Conservation (phyloP, 1,139 yeast genomes). For the Suhomyces choctaworum region DNA sequence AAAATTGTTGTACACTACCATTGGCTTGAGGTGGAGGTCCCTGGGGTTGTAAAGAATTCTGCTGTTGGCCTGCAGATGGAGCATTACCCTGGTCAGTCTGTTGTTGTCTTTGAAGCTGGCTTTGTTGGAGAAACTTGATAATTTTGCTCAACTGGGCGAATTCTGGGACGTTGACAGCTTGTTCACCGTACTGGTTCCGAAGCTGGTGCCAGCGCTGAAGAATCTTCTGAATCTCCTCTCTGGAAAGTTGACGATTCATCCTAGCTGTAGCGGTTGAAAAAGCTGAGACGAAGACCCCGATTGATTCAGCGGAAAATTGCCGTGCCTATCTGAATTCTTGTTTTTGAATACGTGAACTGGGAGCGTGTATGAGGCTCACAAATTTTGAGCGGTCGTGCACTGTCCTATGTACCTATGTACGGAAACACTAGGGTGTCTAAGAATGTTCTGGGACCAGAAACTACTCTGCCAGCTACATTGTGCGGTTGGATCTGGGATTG, state of each 20-base stretch:
- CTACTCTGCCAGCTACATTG: too few species aligned
- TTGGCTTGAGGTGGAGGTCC: slow-evolving; percentile 7
- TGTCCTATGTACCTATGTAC: too few species aligned
- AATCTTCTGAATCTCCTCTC: slow-evolving; percentile 47
- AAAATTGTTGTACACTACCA: slow-evolving; percentile 9
- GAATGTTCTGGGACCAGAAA: too few species aligned
- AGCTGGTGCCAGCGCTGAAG: slow-evolving; percentile 63
- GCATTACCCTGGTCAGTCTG: slow-evolving; percentile 19
- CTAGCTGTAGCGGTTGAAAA: slow-evolving; percentile 1
- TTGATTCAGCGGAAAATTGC: slow-evolving; percentile 5
- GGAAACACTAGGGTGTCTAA: too few species aligned
- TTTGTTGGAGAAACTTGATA: slow-evolving; percentile 53
- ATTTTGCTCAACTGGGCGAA: slow-evolving; percentile 59
- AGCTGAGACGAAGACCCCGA: slow-evolving; percentile 4
- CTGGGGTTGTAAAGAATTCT: slow-evolving; percentile 3
- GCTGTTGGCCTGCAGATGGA: slow-evolving; percentile 4
- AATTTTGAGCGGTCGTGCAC: slow-evolving; percentile 9
- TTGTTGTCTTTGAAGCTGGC: slow-evolving; percentile 26
- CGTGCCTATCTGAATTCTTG: slow-evolving; percentile 1
- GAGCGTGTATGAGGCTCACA: slow-evolving; percentile 4
- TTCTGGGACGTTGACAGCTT: slow-evolving; percentile 61
- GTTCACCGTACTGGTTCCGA: slow-evolving; percentile 63
- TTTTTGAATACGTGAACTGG: slow-evolving; percentile 2
- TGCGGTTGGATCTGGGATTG: too few species aligned
- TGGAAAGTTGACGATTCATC: slow-evolving; percentile 27